A percentile compares a stretch with the other conserved stretches of the same genome.
Evolutionary conservation across 768 basidiomycete species (phyloP).

Genomic region (Leucogyrophana mollusca): DNA sequence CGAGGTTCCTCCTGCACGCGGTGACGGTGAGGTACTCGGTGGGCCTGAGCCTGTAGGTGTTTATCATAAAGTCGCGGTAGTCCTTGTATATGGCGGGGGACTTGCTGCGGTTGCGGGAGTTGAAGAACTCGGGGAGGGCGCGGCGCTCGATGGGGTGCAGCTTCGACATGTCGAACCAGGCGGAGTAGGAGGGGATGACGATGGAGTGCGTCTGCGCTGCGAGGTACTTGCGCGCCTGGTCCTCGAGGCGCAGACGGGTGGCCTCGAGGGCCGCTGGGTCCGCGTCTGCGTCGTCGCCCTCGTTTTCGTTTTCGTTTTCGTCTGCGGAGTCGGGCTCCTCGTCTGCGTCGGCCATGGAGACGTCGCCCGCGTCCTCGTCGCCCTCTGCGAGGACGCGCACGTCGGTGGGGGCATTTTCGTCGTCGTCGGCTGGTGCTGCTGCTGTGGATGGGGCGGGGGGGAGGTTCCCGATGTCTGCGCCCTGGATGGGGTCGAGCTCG

Average conservation of each 20-base stretch:
- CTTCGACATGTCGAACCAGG: conserved; percentile 96
- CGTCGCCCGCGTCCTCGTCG: conserved; percentile 67
- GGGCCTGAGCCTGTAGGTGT: conserved; percentile 93
- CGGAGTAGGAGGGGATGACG: conserved; percentile 94
- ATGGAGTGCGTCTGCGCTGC: conserved; percentile 97
- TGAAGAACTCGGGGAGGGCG: conserved; percentile 97
- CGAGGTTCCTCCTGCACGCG: conserved; percentile 92
- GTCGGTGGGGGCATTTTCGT: conserved; percentile 17
- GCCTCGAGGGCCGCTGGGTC: conserved; percentile 84
- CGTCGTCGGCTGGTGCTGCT: conserved; percentile 6
- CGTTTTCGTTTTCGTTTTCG: conserved; percentile 75
- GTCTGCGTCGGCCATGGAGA: conserved; percentile 82
- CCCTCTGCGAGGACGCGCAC: conserved; percentile 51
- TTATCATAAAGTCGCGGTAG: conserved; percentile 99
- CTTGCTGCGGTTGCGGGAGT: conserved; percentile 90
- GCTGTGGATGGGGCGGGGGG: conserved; percentile 30
- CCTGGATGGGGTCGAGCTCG: conserved; percentile 82
- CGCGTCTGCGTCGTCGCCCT: conserved; percentile 82
- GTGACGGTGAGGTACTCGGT: conserved; percentile 97
- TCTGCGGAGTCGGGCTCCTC: conserved; percentile 80
- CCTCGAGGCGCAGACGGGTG: conserved; percentile 74
- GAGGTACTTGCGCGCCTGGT: conserved; percentile 90
- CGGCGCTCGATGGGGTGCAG: conserved; percentile 91
- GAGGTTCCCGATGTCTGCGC: conserved; percentile 78
- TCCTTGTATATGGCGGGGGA: conserved; percentile 98